phyloP scores from a whole-genome alignment of 805 yeast genomes.

The Diddensiella santjacobensis region DNA sequence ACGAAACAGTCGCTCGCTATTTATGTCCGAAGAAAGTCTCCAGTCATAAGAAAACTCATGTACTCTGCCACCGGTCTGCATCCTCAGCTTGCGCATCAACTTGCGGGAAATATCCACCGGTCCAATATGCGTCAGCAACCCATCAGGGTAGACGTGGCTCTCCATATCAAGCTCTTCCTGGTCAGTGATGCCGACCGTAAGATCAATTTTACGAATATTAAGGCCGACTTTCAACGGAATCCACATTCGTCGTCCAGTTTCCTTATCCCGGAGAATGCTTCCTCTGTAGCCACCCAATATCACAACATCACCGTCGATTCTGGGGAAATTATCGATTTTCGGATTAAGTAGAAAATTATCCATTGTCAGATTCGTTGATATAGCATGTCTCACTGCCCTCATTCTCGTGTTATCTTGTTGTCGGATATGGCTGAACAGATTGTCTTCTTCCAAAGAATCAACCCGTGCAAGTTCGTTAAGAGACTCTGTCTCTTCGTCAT shows the following conservation, averaged over 20 bases:
- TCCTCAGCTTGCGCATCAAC: slow-evolving; percentile 49
- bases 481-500: slow-evolving; percentile 8
- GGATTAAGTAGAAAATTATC: slow-evolving; percentile 31
- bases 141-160: slow-evolving; percentile 60
- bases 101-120: slow-evolving; percentile 76
- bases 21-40: slow-evolving; percentile 67
- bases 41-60: slow-evolving; percentile 90
- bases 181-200: slow-evolving; percentile 66
- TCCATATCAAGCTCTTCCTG: slow-evolving; percentile 61
- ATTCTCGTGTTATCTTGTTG: slow-evolving; percentile 63
- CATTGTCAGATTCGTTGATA: slow-evolving; percentile 47
- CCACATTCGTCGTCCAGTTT: slow-evolving; percentile 71
- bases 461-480: slow-evolving; percentile 37
- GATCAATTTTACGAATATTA: slow-evolving; percentile 62
- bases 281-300: slow-evolving; percentile 90
- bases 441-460: slow-evolving; percentile 63
- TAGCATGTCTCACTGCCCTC: slow-evolving; percentile 63
- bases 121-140: slow-evolving; percentile 76
- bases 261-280: slow-evolving; percentile 61
- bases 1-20: slow-evolving; percentile 49
- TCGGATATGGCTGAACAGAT: slow-evolving; percentile 45
- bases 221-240: slow-evolving; percentile 82
- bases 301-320: slow-evolving; percentile 72
- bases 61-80: slow-evolving; percentile 51
- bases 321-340: slow-evolving; percentile 30